These are phyloP conservation scores for Candida sphagnicola DNA, from an alignment of 805 yeast genomes.

Conservation along the genomic window DNA sequence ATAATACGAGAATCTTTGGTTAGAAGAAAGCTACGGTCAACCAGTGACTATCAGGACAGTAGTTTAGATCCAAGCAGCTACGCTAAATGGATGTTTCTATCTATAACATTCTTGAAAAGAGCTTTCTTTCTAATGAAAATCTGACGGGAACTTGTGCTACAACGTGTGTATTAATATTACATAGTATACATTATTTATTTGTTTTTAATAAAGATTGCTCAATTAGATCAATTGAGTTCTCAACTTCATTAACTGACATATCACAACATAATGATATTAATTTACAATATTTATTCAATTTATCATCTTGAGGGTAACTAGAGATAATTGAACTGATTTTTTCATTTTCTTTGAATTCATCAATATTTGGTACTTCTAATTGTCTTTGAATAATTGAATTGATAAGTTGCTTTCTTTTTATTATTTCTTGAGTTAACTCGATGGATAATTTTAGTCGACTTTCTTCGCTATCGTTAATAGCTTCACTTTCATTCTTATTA, in stretches of 20 bases:
- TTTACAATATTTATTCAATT: constrained; percentile 34
- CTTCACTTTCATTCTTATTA: background rate
- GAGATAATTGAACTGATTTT: constrained; percentile 1
- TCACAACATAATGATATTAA: constrained; percentile 41
- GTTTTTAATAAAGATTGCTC: constrained; percentile 34
- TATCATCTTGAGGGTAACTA: constrained; percentile 1
- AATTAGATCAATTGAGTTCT: constrained; percentile 37
- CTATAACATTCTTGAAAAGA: too few species aligned
- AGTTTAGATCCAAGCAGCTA: too few species aligned
- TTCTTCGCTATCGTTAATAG: constrained; percentile 4
- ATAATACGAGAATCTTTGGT: constrained; percentile 53
- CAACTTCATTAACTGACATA: constrained; percentile 37
- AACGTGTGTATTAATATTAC: constrained; percentile 4
- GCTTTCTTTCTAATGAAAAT: too few species aligned
- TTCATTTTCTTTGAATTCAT: constrained; percentile 17
- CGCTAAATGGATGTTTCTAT: too few species aligned
- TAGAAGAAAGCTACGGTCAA: constrained; percentile 37
- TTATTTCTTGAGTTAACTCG: constrained; percentile 24
- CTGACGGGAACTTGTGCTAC: too few species aligned
- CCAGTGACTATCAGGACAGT: too few species aligned
- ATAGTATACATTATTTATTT: constrained; percentile 5
- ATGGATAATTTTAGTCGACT: constrained; percentile 19
- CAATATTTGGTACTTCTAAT: constrained; percentile 17
- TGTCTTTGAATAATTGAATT: constrained; percentile 16
- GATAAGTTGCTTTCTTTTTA: constrained; percentile 16